phyloP scores from a whole-genome alignment of 1,139 yeast species.

The Pichia sp. region DNA sequence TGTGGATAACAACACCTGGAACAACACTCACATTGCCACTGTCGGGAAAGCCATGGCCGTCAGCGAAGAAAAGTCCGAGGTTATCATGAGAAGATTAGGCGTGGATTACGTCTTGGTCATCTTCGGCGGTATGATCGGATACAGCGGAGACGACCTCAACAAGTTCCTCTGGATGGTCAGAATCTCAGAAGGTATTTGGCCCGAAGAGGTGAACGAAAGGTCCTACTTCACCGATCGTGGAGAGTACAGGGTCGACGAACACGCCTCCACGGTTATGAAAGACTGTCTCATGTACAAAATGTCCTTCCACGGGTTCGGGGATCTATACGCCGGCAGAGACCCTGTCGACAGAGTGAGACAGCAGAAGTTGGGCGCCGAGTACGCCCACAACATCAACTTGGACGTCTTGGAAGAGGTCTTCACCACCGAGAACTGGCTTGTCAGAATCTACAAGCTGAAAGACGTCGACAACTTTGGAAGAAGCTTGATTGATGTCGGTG shows the following conservation, averaged over 20 bases:
- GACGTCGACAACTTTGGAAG: constrained; percentile 87
- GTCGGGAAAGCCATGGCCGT: constrained; percentile 98
- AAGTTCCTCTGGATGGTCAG: constrained; percentile 99
- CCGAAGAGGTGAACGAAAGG: constrained; percentile 87
- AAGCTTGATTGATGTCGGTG: constrained; percentile 43
- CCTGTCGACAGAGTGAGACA: constrained; percentile 85
- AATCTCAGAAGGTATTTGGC: constrained; percentile 99
- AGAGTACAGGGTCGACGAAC: constrained; percentile 80
- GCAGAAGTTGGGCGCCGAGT: constrained; percentile 55
- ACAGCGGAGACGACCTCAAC: constrained; percentile 94
- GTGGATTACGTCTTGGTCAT: constrained; percentile 92
- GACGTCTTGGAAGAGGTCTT: constrained; percentile 88
- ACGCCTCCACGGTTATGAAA: constrained; percentile 83
- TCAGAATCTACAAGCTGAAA: constrained; percentile 89
- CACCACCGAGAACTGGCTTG: constrained; percentile 95
- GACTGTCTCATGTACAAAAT: constrained; percentile 91
- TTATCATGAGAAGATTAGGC: constrained; percentile 83
- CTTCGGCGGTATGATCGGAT: constrained; percentile 92
- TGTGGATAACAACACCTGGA: constrained; percentile 99
- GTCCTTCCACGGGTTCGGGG: constrained; percentile 85
- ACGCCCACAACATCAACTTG: constrained; percentile 53
- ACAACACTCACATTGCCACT: constrained; percentile 98
- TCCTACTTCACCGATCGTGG: constrained; percentile 80
- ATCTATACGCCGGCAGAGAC: constrained; percentile 53
- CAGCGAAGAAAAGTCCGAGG: constrained; percentile 80